Conservation (phyloP, 805 yeast species). For the Saccharomyces jurei region DNA sequence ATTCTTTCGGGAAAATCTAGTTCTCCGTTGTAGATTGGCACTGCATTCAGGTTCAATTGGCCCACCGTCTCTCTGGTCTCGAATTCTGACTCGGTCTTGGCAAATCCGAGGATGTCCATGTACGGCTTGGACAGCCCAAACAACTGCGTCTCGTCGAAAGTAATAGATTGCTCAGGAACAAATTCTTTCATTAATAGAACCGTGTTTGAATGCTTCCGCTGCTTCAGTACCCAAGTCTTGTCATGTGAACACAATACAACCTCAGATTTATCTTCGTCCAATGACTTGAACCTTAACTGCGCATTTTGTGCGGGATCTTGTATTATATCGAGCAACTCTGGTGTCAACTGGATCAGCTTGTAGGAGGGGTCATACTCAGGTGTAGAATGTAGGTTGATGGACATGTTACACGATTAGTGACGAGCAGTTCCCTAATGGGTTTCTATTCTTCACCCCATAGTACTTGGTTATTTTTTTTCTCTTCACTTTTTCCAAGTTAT, state of each 20-base stretch:
- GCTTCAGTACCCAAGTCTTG: conserved; percentile 58
- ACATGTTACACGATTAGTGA: conserved; percentile 2
- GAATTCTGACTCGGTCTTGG: conserved; percentile 27
- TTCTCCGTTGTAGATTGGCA: conserved; percentile 36
- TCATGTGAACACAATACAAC: conserved; percentile 55
- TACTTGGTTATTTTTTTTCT: not conserved
- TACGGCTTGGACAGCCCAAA: conserved; percentile 31
- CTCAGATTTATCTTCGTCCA: conserved; percentile 26
- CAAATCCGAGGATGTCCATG: conserved; percentile 25
- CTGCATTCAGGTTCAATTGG: conserved; percentile 21
- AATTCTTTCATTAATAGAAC: conserved; percentile 44
- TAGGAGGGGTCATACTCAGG: conserved; percentile 29
- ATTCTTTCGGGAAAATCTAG: conserved; percentile 7
- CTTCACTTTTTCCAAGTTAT: not conserved
- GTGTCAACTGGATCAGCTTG: conserved; percentile 45
- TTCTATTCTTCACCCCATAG: not conserved
- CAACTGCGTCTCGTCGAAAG: conserved; percentile 16
- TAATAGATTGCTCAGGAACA: conserved; percentile 13
- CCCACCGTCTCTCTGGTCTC: conserved; percentile 33
- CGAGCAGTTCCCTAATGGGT: not conserved
- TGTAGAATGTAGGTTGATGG: conserved; percentile 16
- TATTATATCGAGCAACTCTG: conserved; percentile 38
- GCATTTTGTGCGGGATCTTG: conserved; percentile 4
- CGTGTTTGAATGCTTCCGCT: conserved; percentile 82
- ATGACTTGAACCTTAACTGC: conserved; percentile 25